Percentiles rank a stretch among this genome's conserved stretches.
These are phyloP conservation scores for Nothopassalora personata DNA, from an alignment of 2,329 filamentous ascomycete genomes.

Conservation along the genomic window DNA sequence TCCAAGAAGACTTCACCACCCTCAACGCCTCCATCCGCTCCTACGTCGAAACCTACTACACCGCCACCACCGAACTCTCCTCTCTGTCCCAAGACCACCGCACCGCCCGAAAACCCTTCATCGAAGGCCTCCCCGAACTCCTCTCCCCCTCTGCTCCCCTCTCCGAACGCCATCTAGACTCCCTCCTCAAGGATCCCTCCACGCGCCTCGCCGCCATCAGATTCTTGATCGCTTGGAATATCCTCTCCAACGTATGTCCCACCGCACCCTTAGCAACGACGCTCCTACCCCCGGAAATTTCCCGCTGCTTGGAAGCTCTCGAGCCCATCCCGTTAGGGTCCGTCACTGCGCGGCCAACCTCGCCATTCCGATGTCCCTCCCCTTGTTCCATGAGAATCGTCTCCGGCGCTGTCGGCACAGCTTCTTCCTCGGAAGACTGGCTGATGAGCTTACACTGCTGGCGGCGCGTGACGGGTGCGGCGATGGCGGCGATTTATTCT, in stretches of 20 bases:
- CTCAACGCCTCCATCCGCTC: neutral
- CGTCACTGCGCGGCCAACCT: neutral
- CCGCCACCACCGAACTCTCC: neutral
- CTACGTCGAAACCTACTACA: neutral
- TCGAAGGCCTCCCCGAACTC: neutral
- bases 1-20: neutral
- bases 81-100: neutral
- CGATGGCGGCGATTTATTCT: constrained; percentile 14
- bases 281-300: constrained; percentile 12
- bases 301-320: constrained; percentile 13
- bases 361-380: neutral
- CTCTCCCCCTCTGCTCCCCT: constrained; percentile 6
- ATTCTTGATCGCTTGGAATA: constrained; percentile 14
- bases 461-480: neutral
- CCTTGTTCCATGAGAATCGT: neutral
- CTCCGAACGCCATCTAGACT: constrained; percentile 5
- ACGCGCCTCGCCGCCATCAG: constrained; percentile 12
- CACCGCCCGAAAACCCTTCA: neutral
- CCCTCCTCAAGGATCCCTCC: constrained; percentile 7
- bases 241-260: constrained; percentile 10
- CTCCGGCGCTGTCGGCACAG: neutral
- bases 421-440: neutral
- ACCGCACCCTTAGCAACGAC: constrained; percentile 10
- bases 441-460: neutral
- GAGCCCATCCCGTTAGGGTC: constrained; percentile 1